A percentile compares a stretch with the other conserved stretches of the same genome.
Evolutionary conservation across 306 rosid genomes (phyloP).

Genomic region (Acacia acuminata): DNA sequence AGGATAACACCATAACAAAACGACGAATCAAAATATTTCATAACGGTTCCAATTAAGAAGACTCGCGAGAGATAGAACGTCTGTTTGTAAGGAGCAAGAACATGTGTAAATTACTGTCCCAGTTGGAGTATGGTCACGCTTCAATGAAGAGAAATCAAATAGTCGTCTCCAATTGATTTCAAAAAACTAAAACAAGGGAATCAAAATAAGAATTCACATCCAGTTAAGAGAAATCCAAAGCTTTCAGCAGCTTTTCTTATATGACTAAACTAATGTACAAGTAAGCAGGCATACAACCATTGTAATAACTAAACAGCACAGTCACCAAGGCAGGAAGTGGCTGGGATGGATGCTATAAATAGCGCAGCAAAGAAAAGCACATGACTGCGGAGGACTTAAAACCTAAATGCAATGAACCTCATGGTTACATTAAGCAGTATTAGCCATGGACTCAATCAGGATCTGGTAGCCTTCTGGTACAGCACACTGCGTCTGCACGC

Average conservation of each 20-base stretch:
- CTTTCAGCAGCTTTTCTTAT: constrained; percentile 19
- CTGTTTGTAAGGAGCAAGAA: background rate
- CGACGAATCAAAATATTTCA: background rate
- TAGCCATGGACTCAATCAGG: constrained; percentile 91
- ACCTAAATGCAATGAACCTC: constrained; percentile 27
- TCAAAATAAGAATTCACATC: constrained; percentile 32
- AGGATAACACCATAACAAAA: background rate
- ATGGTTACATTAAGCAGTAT: constrained; percentile 45
- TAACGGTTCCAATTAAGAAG: background rate
- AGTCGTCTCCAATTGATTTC: background rate
- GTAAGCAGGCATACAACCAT: constrained; percentile 22
- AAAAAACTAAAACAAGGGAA: constrained; percentile 16
- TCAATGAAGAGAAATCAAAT: constrained; percentile 1
- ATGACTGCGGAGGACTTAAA: constrained; percentile 30
- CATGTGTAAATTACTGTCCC: background rate
- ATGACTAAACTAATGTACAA: constrained; percentile 34
- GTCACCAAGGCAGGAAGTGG: constrained; percentile 20
- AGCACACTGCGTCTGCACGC: constrained; percentile 71
- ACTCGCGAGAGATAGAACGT: background rate
- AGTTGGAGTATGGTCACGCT: background rate
- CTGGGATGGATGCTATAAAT: constrained; percentile 31
- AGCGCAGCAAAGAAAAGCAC: constrained; percentile 31
- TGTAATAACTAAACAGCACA: constrained; percentile 6
- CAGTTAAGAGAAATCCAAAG: constrained; percentile 16
- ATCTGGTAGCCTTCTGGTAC: constrained; percentile 92